Percentiles rank a stretch among this genome's conserved stretches.
These are phyloP conservation scores for Astrothelium macrocarpum DNA, from an alignment of 495 filamentous ascomycete species.

Conservation along the genomic window DNA sequence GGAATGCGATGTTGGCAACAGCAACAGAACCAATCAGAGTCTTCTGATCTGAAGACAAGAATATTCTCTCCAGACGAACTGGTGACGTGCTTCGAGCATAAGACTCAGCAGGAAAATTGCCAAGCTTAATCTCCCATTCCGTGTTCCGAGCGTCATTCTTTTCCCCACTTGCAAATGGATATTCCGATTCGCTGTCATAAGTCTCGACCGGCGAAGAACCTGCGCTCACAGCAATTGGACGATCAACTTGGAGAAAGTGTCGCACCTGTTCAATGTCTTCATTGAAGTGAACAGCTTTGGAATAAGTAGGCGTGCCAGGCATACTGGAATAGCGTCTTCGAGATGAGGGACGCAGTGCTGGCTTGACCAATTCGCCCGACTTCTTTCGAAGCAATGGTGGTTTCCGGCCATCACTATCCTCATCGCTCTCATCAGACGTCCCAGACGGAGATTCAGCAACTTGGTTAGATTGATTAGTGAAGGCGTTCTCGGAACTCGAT, in stretches of 20 bases:
- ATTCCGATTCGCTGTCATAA: slow-evolving; percentile 73
- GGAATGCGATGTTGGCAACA: slow-evolving; percentile 81
- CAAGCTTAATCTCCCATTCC: slow-evolving; percentile 78
- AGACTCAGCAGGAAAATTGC: slow-evolving; percentile 71
- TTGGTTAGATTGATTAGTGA: slow-evolving; percentile 14
- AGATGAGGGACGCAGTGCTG: slow-evolving; percentile 70
- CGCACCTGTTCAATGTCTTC: slow-evolving; percentile 87
- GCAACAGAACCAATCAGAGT: slow-evolving; percentile 71
- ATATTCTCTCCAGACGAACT: slow-evolving; percentile 72
- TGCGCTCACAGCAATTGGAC: slow-evolving; percentile 87
- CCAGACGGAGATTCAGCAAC: slow-evolving; percentile 18
- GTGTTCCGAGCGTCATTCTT: slow-evolving; percentile 35
- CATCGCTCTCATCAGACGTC: slow-evolving; percentile 39
- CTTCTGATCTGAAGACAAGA: slow-evolving; percentile 77
- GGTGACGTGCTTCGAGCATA: slow-evolving; percentile 52
- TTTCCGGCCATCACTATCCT: slow-evolving; percentile 56
- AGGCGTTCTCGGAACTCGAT: slow-evolving; percentile 69
- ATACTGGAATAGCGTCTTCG: slow-evolving; percentile 83
- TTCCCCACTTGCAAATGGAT: slow-evolving; percentile 66
- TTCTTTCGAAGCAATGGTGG: slow-evolving; percentile 94
- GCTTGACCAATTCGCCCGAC: slow-evolving; percentile 91
- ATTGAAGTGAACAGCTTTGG: slow-evolving; percentile 94
- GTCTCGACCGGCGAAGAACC: slow-evolving; percentile 87
- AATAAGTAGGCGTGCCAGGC: slow-evolving; percentile 92
- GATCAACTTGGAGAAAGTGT: slow-evolving; percentile 88